Conservation (phyloP, 768 basidiomycete species). For the Lanmaoa pseudosensibilis region DNA sequence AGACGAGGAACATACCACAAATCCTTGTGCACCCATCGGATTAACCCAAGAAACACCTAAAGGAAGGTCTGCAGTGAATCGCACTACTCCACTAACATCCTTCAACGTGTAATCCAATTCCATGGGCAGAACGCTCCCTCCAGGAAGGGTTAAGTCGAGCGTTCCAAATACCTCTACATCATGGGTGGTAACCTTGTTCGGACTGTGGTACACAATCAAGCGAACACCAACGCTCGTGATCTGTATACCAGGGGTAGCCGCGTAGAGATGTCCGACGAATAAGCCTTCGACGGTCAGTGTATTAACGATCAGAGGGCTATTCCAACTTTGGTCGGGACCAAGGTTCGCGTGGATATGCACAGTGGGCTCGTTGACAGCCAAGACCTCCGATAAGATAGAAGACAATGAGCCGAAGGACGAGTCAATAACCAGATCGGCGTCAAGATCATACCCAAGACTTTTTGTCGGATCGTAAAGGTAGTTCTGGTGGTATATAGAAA, state of each 20-base stretch:
- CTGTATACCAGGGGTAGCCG: background rate
- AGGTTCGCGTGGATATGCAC: background rate
- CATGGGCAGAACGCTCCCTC: background rate
- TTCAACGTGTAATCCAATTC: slow-evolving; percentile 4
- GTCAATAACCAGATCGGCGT: slow-evolving; percentile 1
- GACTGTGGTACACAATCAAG: background rate
- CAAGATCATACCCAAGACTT: slow-evolving; percentile 1
- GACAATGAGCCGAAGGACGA: background rate
- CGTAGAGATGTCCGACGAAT: background rate
- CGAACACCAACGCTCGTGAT: slow-evolving; percentile 4
- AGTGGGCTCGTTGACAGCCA: background rate
- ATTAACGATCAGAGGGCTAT: background rate
- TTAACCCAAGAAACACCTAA: slow-evolving; percentile 1
- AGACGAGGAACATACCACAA: background rate
- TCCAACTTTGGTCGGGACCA: slow-evolving; percentile 3
- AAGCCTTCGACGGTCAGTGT: background rate
- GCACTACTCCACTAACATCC: background rate
- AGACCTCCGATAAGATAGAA: background rate
- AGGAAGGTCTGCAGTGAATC: slow-evolving; percentile 1
- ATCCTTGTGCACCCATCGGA: slow-evolving; percentile 6
- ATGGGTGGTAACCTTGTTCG: background rate
- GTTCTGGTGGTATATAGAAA: slow-evolving; percentile 10
- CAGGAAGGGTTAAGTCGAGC: background rate
- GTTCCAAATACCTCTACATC: background rate
- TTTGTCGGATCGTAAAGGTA: slow-evolving; percentile 3